Percentiles rank a stretch among this genome's conserved stretches.
Conservation (phyloP, 2,329 filamentous ascomycete genomes). For the Trichophyton mentagrophytes region DNA sequence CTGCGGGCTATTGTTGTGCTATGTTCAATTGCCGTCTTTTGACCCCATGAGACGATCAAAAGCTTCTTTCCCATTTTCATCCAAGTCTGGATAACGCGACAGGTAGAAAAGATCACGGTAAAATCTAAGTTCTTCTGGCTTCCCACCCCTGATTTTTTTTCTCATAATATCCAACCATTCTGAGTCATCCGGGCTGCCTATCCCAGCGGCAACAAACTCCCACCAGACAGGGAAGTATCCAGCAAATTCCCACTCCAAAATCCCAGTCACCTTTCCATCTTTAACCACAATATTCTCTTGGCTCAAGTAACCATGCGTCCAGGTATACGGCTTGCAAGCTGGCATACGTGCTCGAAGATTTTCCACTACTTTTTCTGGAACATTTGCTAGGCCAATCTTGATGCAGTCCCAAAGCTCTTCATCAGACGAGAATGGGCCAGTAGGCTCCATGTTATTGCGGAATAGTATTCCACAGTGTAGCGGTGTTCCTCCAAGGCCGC, state of each 20-base stretch:
- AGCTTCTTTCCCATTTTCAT: too few relatives aligned
- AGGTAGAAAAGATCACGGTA: too few relatives aligned
- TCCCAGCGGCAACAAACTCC: not conserved
- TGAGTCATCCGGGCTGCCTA: not conserved
- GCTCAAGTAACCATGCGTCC: not conserved
- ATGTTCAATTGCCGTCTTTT: too few relatives aligned
- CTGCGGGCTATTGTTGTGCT: too few relatives aligned
- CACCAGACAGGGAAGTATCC: not conserved
- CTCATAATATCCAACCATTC: not conserved
- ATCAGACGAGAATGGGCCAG: not conserved
- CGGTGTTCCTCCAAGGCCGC: not conserved
- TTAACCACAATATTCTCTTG: not conserved
- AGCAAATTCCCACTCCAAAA: not conserved
- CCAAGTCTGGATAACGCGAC: too few relatives aligned
- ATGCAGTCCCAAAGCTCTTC: not conserved
- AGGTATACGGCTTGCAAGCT: not conserved
- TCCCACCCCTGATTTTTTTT: not conserved
- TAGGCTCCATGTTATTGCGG: not conserved
- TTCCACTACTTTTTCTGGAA: not conserved
- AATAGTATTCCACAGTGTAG: not conserved
- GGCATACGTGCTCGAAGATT: not conserved
- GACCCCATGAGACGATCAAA: too few relatives aligned
- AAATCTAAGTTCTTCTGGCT: too few relatives aligned
- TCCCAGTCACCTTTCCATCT: not conserved
- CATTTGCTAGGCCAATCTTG: not conserved